Evolutionary conservation across 108 stramenopile species (phyloP).

Genomic region (Chaetoceros tenuissimus): DNA sequence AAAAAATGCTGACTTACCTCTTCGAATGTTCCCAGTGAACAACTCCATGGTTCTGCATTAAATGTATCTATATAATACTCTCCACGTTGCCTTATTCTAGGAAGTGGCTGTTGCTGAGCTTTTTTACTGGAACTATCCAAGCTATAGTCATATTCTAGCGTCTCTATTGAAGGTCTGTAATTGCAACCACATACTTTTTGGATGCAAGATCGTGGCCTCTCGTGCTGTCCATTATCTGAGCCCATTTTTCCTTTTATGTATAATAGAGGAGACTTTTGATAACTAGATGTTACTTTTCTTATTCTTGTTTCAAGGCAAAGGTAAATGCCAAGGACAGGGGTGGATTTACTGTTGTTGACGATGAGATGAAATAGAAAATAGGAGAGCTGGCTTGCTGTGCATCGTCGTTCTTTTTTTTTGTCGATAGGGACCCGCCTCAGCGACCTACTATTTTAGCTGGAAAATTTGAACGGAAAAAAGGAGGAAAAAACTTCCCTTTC

Average conservation of each 20-base stretch:
- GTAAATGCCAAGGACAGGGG: too few species aligned
- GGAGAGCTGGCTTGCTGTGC: too few species aligned
- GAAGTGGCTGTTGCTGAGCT: slow-evolving; percentile 25
- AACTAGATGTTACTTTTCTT: too few species aligned
- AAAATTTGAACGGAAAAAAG: too few species aligned
- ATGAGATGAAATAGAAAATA: too few species aligned
- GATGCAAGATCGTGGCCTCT: background rate
- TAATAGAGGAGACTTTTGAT: too few species aligned
- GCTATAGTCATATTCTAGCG: slow-evolving; percentile 43
- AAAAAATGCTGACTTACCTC: slow-evolving; percentile 10
- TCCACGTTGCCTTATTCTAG: slow-evolving; percentile 41
- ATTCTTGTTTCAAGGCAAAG: too few species aligned
- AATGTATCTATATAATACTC: slow-evolving; percentile 57
- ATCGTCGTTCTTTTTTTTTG: too few species aligned
- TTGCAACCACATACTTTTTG: background rate
- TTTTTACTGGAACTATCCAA: slow-evolving; percentile 20
- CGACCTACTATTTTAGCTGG: too few species aligned
- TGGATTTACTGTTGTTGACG: too few species aligned
- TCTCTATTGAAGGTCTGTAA: slow-evolving; percentile 27
- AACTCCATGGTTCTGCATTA: slow-evolving; percentile 48
- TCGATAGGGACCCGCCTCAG: too few species aligned
- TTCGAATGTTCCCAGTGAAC: slow-evolving; percentile 39
- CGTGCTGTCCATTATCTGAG: background rate
- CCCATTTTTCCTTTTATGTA: background rate
- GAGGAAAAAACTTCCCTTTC: too few species aligned